phyloP scores from a whole-genome alignment of 805 yeast species.

The Komagataella ulmi region DNA sequence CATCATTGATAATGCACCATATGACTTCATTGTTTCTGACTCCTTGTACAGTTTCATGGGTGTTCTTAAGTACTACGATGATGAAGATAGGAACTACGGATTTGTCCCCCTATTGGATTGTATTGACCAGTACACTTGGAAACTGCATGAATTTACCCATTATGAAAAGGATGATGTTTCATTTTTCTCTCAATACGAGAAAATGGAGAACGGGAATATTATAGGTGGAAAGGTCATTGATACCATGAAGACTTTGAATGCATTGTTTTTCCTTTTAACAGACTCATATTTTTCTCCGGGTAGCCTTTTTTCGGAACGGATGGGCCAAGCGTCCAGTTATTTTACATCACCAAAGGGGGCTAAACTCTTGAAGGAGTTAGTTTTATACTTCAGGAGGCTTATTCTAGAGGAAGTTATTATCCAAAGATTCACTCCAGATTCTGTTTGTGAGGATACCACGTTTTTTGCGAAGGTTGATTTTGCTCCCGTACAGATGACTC shows the following conservation, averaged over 20 bases:
- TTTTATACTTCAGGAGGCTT: slow-evolving; percentile 33
- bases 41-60: slow-evolving; percentile 39
- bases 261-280: slow-evolving; percentile 36
- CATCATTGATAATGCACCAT: slow-evolving; percentile 40
- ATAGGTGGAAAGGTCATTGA: slow-evolving; percentile 21
- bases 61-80: slow-evolving; percentile 43
- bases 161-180: slow-evolving; percentile 17
- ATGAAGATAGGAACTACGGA: slow-evolving; percentile 37
- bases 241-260: slow-evolving; percentile 24
- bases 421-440: slow-evolving; percentile 32
- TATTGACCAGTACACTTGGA: slow-evolving; percentile 6
- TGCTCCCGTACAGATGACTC: slow-evolving; percentile 28
- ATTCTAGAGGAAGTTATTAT: slow-evolving; percentile 45
- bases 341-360: slow-evolving; percentile 30
- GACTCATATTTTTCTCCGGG: slow-evolving; percentile 44
- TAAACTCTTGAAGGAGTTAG: slow-evolving; percentile 24
- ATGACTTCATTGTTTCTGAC: slow-evolving; percentile 43
- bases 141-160: slow-evolving; percentile 13
- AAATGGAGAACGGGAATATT: slow-evolving; percentile 8
- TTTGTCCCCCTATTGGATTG: slow-evolving; percentile 9
- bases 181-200: slow-evolving; percentile 22
- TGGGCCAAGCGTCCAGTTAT: slow-evolving; percentile 23
- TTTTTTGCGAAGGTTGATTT: slow-evolving; percentile 17
- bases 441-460: slow-evolving; percentile 31
- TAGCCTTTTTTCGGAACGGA: slow-evolving; percentile 31